Conservation (phyloP, 1,284 basidiomycete species). For the Trichosporon sp. region DNA sequence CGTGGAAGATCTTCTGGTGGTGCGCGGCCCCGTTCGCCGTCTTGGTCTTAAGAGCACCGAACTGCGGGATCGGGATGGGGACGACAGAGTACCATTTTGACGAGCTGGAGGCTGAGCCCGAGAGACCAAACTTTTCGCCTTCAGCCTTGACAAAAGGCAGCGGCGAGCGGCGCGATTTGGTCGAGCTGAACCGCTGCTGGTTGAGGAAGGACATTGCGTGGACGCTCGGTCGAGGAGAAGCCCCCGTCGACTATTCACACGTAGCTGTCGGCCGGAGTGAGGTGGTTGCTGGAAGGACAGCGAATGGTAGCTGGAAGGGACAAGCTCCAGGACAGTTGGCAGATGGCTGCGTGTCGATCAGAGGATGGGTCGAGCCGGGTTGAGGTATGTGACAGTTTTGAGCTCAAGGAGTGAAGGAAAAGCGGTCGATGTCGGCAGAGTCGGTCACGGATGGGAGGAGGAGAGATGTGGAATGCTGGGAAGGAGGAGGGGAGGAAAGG, state of each 20-base stretch:
- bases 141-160: conserved; percentile 43
- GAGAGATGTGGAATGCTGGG: neutral
- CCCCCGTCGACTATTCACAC: neutral
- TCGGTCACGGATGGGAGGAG: neutral
- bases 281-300: neutral
- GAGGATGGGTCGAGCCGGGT: neutral
- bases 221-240: neutral
- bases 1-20: conserved; percentile 10
- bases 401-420: neutral
- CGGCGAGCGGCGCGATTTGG: conserved; percentile 44
- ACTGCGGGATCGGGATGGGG: conserved; percentile 42
- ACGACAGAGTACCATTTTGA: conserved; percentile 41
- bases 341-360: neutral
- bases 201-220: conserved; percentile 4
- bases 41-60: conserved; percentile 10
- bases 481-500: neutral
- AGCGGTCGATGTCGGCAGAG: neutral
- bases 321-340: neutral
- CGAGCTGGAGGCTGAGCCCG: conserved; percentile 10
- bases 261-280: neutral
- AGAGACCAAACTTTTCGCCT: conserved; percentile 36
- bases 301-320: neutral
- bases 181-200: conserved; percentile 13
- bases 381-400: neutral
- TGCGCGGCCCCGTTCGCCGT: conserved; percentile 23